A percentile compares a stretch with the other conserved stretches of the same genome.
Evolutionary conservation across 2,329 filamentous ascomycete species (phyloP).

Genomic region (Alternaria consortialis): DNA sequence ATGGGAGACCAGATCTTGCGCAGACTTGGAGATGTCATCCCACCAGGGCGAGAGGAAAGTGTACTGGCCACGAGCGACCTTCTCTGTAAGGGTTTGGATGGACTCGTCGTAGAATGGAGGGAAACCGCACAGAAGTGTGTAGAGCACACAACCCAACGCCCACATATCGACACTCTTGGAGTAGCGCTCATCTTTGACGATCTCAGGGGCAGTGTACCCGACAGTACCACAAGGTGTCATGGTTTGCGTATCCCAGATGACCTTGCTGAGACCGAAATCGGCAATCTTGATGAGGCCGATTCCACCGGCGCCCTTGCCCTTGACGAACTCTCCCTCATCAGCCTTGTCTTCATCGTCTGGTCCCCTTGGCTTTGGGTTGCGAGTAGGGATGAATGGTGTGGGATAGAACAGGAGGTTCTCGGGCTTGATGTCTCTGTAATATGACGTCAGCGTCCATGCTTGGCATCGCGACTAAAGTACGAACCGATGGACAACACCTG

Average conservation of each 20-base stretch:
- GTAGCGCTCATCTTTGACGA: slow-evolving; percentile 98
- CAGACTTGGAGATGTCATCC: slow-evolving; percentile 96
- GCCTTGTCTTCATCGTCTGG: slow-evolving; percentile 96
- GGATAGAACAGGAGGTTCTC: slow-evolving; percentile 96
- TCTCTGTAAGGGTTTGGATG: slow-evolving; percentile 95
- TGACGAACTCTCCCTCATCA: slow-evolving; percentile 92
- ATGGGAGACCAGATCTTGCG: slow-evolving; percentile 93
- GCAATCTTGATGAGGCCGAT: slow-evolving; percentile 97
- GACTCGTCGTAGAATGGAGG: slow-evolving; percentile 99
- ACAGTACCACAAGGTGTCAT: slow-evolving; percentile 99
- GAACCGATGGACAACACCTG: slow-evolving; percentile 95
- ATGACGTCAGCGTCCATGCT: slow-evolving; percentile 49
- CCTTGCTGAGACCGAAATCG: slow-evolving; percentile 96
- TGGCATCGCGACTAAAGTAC: slow-evolving; percentile 41
- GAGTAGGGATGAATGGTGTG: slow-evolving; percentile 80
- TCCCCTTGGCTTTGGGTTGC: slow-evolving; percentile 78
- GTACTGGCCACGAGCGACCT: slow-evolving; percentile 95
- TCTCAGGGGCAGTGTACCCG: slow-evolving; percentile 96
- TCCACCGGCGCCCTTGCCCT: slow-evolving; percentile 82
- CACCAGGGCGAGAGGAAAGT: slow-evolving; percentile 99
- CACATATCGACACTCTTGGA: slow-evolving; percentile 99
- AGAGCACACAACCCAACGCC: slow-evolving; percentile 95
- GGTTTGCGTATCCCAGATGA: slow-evolving; percentile 97
- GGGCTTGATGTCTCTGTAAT: slow-evolving; percentile 89
- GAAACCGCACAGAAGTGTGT: slow-evolving; percentile 96